These are phyloP conservation scores for Boeremia lycopersici DNA, from an alignment of 2,329 filamentous ascomycete species.

Conservation along the genomic window DNA sequence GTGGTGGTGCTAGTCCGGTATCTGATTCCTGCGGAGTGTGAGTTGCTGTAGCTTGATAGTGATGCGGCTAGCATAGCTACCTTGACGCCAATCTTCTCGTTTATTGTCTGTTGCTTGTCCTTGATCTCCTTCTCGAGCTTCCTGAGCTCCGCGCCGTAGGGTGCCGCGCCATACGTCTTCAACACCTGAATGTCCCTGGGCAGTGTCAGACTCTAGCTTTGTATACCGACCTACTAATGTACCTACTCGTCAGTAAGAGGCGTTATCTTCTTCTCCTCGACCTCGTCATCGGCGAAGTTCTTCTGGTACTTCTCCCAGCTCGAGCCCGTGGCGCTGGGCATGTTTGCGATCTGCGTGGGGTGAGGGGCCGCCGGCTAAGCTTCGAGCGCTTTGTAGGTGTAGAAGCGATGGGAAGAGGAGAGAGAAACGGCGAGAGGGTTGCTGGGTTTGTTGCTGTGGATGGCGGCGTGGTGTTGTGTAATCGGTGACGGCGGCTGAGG, in stretches of 20 bases:
- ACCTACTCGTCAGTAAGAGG: slow-evolving; percentile 93
- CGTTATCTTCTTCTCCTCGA: slow-evolving; percentile 99
- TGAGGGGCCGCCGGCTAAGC: slow-evolving; percentile 3
- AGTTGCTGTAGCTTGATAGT: background rate
- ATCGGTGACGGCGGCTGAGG: slow-evolving; percentile 20
- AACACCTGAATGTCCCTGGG: slow-evolving; percentile 95
- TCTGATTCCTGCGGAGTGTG: slow-evolving; percentile 80
- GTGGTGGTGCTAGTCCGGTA: slow-evolving; percentile 94
- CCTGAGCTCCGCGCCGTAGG: slow-evolving; percentile 91
- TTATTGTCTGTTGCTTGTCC: slow-evolving; percentile 96
- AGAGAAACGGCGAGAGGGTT: background rate
- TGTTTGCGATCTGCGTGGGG: slow-evolving; percentile 47
- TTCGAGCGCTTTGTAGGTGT: background rate
- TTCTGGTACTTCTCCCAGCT: slow-evolving; percentile 99
- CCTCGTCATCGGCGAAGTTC: slow-evolving; percentile 93
- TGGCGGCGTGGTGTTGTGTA: slow-evolving; percentile 7
- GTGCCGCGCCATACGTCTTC: slow-evolving; percentile 97
- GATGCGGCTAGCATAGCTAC: slow-evolving; percentile 11
- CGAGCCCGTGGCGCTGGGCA: slow-evolving; percentile 92
- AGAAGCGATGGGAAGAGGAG: background rate
- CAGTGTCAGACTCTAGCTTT: slow-evolving; percentile 38
- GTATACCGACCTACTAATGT: background rate
- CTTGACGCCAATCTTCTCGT: slow-evolving; percentile 85
- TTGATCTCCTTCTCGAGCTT: slow-evolving; percentile 99
- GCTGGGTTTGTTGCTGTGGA: slow-evolving; percentile 10